A percentile compares a stretch with the other conserved stretches of the same genome.
phyloP scores from a whole-genome alignment of 1,139 yeast species.

The Waltiozyma sp. region DNA sequence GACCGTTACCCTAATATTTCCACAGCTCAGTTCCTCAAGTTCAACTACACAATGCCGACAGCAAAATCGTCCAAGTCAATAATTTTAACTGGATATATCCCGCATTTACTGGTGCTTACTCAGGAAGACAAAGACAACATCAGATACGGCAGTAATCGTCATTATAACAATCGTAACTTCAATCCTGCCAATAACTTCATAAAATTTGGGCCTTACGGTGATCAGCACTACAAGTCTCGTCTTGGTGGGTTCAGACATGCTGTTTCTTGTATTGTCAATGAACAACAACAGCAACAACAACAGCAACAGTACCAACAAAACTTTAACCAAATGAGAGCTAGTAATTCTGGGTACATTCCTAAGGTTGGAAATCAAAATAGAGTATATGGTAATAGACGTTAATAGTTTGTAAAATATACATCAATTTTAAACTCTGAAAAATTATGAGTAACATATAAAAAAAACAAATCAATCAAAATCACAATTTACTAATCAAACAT shows the following conservation, averaged over 20 bases:
- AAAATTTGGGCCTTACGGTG: slow-evolving; percentile 16
- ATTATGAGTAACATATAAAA: no score
- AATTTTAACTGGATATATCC: slow-evolving; percentile 69
- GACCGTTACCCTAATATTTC: slow-evolving; percentile 44
- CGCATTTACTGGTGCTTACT: slow-evolving; percentile 49
- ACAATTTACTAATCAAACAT: no score
- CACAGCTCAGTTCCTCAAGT: slow-evolving; percentile 42
- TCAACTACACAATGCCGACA: slow-evolving; percentile 52
- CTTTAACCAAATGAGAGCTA: neutral
- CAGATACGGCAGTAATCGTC: slow-evolving; percentile 22
- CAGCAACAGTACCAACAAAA: slow-evolving; percentile 6
- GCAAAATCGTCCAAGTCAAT: slow-evolving; percentile 60
- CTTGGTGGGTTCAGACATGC: slow-evolving; percentile 17
- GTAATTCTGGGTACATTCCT: neutral
- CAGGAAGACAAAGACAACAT: slow-evolving; percentile 63
- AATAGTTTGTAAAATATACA: no score
- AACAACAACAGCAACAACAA: slow-evolving; percentile 8
- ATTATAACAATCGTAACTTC: slow-evolving; percentile 9
- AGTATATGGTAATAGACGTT: no score
- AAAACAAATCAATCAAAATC: no score
- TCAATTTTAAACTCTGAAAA: no score
- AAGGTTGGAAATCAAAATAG: neutral
- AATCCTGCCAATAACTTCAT: slow-evolving; percentile 10
- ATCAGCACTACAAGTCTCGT: slow-evolving; percentile 11
- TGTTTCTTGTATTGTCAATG: slow-evolving; percentile 8